Evolutionary conservation across 108 stramenopile genomes (phyloP), one percentile per base, ranked within the genome.

Genomic region (Fistulifera pelliculosa): DNA sequence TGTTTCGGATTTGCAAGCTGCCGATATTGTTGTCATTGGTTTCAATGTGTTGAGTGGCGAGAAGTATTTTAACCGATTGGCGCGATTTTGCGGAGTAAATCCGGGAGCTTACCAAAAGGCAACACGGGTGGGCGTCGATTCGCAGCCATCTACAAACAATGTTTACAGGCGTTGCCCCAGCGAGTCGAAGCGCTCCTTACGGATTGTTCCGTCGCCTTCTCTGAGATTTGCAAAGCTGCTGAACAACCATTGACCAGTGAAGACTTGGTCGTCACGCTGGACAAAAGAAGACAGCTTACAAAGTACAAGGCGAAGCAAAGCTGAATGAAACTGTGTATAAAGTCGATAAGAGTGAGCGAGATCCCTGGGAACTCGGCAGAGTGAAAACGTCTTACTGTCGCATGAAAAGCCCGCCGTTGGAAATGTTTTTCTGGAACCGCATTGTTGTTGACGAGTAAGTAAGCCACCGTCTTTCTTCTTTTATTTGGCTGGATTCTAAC

Each of bases 371-470:
- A 4, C 45, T 49, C 2, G 50, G 49, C 25, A 6, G 49, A 4
- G 25, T 21, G 13, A 60, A 38, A 27, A 39, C n/a, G 4, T 54
- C 53, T 1, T 40, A 25, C 27, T 11, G 57, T 15, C 21, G 28
- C 25, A 60, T 60, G 59, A 35, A 35, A 17, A 28, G 59, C 22
- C 59, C 67, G 23, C 63, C 77, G 8, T 67, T 79, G 19, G 70
- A 79, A 61, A 43, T 61, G 31, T 79, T 79, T 52, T 60, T 53
- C 44, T 79, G 70, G 66, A 65, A 71, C 27, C 70, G 77, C 2
- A 47, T 75, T 23, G 73, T 79, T 52, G 65, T 75, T 41, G 77
- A 79, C 50, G 77, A 79, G 66, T 54, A 54, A 23, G 53, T 54
- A 16, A 48, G 24, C 25, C 24, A 23, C 50, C 24, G 19, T 26